These are phyloP conservation scores for Colletotrichum cuscutae DNA, from an alignment of 2,329 filamentous ascomycete species.

Conservation along the genomic window DNA sequence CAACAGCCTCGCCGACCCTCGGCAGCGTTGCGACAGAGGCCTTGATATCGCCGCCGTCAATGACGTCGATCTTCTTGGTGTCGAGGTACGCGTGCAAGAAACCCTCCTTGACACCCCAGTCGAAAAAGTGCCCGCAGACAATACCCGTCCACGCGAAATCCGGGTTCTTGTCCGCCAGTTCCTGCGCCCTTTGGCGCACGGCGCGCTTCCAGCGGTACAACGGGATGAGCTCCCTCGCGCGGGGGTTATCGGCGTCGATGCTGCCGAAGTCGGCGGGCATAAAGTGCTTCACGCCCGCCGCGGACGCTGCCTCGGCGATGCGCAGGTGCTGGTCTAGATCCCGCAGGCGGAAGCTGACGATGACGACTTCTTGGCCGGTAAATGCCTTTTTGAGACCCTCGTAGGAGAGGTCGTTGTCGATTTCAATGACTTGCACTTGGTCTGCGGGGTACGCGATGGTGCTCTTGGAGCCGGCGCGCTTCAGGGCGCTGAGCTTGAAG, in stretches of 20 bases:
- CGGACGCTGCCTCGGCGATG: slow-evolving; percentile 48
- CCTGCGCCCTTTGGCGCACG: slow-evolving; percentile 45
- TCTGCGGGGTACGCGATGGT: slow-evolving; percentile 34
- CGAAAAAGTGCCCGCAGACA: slow-evolving; percentile 53
- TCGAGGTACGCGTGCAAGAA: slow-evolving; percentile 49
- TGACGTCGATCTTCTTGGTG: slow-evolving; percentile 43
- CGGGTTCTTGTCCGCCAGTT: slow-evolving; percentile 38
- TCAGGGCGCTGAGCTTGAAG: slow-evolving; percentile 47
- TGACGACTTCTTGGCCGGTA: slow-evolving; percentile 48
- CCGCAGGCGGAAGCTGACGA: slow-evolving; percentile 46
- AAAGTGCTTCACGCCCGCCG: slow-evolving; percentile 48
- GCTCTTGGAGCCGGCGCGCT: slow-evolving; percentile 46
- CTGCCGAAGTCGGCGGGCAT: slow-evolving; percentile 55
- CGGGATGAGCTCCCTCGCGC: slow-evolving; percentile 47
- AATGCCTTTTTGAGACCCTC: slow-evolving; percentile 44
- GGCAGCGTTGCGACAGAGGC: slow-evolving; percentile 49
- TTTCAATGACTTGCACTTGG: slow-evolving; percentile 37
- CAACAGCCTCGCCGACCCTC: slow-evolving; percentile 46
- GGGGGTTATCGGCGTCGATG: slow-evolving; percentile 47
- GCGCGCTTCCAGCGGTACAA: slow-evolving; percentile 48
- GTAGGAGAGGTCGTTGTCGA: slow-evolving; percentile 44
- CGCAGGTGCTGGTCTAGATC: slow-evolving; percentile 45
- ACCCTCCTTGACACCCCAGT: slow-evolving; percentile 49
- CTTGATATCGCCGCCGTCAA: slow-evolving; percentile 44
- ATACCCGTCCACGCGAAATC: slow-evolving; percentile 50